phyloP scores from a whole-genome alignment of 352 stramenopile species.

The Pythium brassicae region DNA sequence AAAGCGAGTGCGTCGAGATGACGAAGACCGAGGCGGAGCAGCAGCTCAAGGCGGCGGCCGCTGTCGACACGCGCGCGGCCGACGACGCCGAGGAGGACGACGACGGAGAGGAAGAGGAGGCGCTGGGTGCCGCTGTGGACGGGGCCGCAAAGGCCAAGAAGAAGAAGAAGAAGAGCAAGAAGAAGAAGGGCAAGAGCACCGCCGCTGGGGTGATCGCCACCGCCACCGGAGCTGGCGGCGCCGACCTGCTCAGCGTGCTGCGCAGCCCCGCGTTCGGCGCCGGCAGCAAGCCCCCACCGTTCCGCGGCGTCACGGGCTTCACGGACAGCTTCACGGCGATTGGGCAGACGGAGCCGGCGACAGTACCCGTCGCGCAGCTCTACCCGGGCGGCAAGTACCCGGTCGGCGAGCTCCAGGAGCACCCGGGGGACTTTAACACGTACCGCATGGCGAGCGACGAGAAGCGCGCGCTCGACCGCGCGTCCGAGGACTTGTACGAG shows the following conservation, averaged over 20 bases:
- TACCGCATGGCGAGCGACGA: conserved; percentile 76
- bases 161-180: conserved; percentile 37
- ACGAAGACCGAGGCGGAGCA: conserved; percentile 7
- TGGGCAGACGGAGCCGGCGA: conserved; percentile 92
- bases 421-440: conserved; percentile 88
- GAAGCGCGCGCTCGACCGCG: conserved; percentile 66
- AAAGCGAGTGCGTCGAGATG: no score
- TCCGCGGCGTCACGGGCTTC: conserved; percentile 61
- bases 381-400: conserved; percentile 57
- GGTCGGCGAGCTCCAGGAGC: conserved; percentile 85
- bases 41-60: not conserved
- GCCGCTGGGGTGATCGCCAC: no score
- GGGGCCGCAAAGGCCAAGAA: conserved; percentile 18
- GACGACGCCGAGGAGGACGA: conserved; percentile 5
- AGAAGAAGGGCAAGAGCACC: conserved; percentile 28
- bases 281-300: conserved; percentile 35
- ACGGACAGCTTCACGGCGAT: conserved; percentile 89
- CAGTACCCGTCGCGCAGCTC: conserved; percentile 73
- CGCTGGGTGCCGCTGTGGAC: not conserved
- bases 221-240: no score
- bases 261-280: not conserved
- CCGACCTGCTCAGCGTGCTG: conserved; percentile 1
- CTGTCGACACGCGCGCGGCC: not conserved
- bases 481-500: conserved; percentile 38
- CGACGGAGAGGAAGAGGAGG: conserved; percentile 11